A percentile compares a stretch with the other conserved stretches of the same genome.
phyloP scores from a whole-genome alignment of 768 basidiomycete species.

The Termitomyces sp. region DNA sequence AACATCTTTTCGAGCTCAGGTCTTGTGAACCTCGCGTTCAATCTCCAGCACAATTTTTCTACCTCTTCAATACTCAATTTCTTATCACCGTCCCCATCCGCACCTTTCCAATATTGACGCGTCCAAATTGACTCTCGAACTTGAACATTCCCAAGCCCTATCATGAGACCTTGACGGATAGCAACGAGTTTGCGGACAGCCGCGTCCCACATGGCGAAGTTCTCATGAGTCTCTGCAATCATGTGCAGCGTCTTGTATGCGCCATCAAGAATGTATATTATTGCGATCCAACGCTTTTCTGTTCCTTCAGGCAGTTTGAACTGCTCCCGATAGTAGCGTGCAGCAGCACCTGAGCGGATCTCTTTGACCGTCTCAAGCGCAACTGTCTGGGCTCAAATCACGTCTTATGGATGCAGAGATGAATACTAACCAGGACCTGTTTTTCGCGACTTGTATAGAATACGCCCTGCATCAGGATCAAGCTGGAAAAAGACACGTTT shows the following conservation, averaged over 20 bases:
- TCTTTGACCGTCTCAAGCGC: slow-evolving; percentile 86
- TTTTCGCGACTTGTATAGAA: slow-evolving; percentile 67
- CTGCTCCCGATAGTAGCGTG: slow-evolving; percentile 64
- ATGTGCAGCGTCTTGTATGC: slow-evolving; percentile 85
- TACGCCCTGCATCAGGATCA: slow-evolving; percentile 71
- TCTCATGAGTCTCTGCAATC: slow-evolving; percentile 55
- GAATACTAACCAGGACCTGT: slow-evolving; percentile 46
- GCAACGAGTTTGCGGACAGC: slow-evolving; percentile 61
- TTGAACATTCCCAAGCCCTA: slow-evolving; percentile 57
- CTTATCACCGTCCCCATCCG: slow-evolving; percentile 57
- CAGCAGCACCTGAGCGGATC: slow-evolving; percentile 68
- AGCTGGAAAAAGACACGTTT: slow-evolving; percentile 64
- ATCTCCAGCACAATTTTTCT: slow-evolving; percentile 59
- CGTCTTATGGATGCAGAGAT: background rate
- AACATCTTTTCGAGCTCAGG: slow-evolving; percentile 55
- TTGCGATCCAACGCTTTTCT: slow-evolving; percentile 76
- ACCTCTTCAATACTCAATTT: slow-evolving; percentile 67
- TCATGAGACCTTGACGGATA: slow-evolving; percentile 66
- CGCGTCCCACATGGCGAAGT: slow-evolving; percentile 45
- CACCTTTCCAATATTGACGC: slow-evolving; percentile 75
- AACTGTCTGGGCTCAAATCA: slow-evolving; percentile 37
- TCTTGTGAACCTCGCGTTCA: slow-evolving; percentile 57
- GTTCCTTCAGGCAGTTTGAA: slow-evolving; percentile 57
- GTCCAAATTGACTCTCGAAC: slow-evolving; percentile 71
- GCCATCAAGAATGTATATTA: slow-evolving; percentile 76